Evolutionary conservation across 1,284 basidiomycete species (phyloP).

Genomic region (Malassezia brasiliensis): DNA sequence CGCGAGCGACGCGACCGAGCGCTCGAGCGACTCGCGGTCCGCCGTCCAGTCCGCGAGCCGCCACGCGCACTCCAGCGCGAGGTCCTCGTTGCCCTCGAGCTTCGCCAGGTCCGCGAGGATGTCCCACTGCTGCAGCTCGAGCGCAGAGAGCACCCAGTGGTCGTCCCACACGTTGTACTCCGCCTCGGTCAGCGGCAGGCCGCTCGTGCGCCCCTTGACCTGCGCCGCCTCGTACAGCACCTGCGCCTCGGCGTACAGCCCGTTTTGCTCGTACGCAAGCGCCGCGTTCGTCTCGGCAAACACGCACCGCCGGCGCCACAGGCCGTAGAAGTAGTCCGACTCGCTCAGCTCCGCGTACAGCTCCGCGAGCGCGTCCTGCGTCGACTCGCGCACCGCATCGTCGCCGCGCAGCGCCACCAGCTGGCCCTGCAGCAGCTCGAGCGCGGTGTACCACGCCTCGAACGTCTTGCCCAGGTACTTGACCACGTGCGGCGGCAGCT

Average conservation of each 20-base stretch:
- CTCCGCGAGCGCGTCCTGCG: slow-evolving; percentile 84
- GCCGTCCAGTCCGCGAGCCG: slow-evolving; percentile 76
- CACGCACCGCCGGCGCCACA: slow-evolving; percentile 81
- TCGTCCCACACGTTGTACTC: slow-evolving; percentile 99
- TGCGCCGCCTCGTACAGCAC: slow-evolving; percentile 84
- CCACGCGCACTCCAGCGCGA: slow-evolving; percentile 93
- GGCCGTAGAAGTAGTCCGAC: slow-evolving; percentile 93
- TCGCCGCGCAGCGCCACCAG: slow-evolving; percentile 64
- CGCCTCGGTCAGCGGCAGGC: slow-evolving; percentile 81
- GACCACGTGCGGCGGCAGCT: slow-evolving; percentile 83
- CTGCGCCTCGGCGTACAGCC: slow-evolving; percentile 90
- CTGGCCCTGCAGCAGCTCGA: slow-evolving; percentile 77
- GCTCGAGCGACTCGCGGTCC: slow-evolving; percentile 69
- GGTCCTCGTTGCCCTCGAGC: slow-evolving; percentile 79
- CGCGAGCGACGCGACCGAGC: slow-evolving; percentile 69
- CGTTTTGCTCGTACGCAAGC: slow-evolving; percentile 89
- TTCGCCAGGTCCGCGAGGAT: slow-evolving; percentile 67
- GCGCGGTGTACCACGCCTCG: slow-evolving; percentile 82
- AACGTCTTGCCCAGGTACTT: slow-evolving; percentile 96
- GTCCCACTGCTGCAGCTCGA: slow-evolving; percentile 97
- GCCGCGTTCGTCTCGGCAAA: slow-evolving; percentile 86
- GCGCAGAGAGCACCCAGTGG: slow-evolving; percentile 92
- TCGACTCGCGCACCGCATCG: slow-evolving; percentile 66
- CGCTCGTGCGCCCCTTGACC: slow-evolving; percentile 69
- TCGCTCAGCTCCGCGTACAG: slow-evolving; percentile 90